Percentiles rank a stretch among this genome's conserved stretches.
These are phyloP conservation scores for Populus hybrid DNA, from an alignment of 441 rosid species.

Conservation along the genomic window DNA sequence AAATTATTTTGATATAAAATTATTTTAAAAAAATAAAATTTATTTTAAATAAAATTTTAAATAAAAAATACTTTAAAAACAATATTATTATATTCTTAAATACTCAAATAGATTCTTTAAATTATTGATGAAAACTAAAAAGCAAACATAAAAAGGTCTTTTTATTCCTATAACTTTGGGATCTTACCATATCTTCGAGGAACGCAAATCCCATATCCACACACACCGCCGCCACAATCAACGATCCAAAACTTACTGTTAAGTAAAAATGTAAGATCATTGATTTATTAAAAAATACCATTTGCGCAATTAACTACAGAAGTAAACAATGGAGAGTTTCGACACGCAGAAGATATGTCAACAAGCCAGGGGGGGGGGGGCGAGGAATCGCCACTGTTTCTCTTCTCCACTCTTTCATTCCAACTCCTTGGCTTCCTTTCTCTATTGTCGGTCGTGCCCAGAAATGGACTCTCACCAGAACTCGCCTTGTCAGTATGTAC, in stretches of 20 bases:
- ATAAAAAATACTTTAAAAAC: too few species aligned
- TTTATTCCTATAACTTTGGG: not conserved
- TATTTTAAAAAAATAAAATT: too few species aligned
- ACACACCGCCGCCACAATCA: not conserved
- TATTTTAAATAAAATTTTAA: too few species aligned
- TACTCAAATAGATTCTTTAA: too few species aligned
- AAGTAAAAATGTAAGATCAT: not conserved
- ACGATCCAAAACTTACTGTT: not conserved
- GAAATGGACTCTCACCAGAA: conserved; percentile 92
- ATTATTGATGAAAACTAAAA: not conserved
- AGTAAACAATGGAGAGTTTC: conserved; percentile 47
- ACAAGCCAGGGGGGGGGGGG: too few species aligned
- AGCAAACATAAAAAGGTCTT: not conserved
- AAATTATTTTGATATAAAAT: too few species aligned
- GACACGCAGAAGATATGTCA: conserved; percentile 85
- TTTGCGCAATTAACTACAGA: not conserved
- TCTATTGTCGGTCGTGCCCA: conserved; percentile 96
- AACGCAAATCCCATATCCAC: not conserved
- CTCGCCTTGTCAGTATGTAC: conserved; percentile 85
- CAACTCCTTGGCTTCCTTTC: conserved; percentile 98
- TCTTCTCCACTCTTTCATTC: conserved; percentile 88
- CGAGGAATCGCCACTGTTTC: conserved; percentile 97
- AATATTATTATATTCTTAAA: too few species aligned
- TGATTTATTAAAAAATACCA: not conserved
- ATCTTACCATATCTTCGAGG: not conserved